A percentile compares a stretch with the other conserved stretches of the same genome.
Evolutionary conservation across 805 yeast species (phyloP).

Genomic region (Ascoidea tarda): DNA sequence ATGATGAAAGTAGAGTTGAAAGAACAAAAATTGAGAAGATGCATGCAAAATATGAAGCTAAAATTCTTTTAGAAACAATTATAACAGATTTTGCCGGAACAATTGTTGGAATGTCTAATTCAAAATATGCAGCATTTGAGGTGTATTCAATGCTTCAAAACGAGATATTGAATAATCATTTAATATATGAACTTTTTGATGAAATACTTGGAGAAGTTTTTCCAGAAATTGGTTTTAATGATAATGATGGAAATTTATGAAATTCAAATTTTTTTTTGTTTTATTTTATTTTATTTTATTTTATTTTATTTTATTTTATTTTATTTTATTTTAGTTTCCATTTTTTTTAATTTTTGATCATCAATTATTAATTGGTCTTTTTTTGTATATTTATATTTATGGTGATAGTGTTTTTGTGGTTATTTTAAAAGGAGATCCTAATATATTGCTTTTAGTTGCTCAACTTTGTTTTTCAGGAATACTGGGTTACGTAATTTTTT

Average conservation of each 20-base stretch:
- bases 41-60: slow-evolving; percentile 44
- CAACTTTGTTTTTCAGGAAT: too few relatives aligned
- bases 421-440: too few relatives aligned
- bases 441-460: too few relatives aligned
- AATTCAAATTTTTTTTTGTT: too few relatives aligned
- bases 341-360: too few relatives aligned
- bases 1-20: slow-evolving; percentile 17
- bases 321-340: too few relatives aligned
- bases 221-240: slow-evolving; percentile 2
- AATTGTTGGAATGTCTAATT: slow-evolving; percentile 56
- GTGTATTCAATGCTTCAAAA: slow-evolving; percentile 63
- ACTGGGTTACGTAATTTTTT: too few relatives aligned
- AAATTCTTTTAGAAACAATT: slow-evolving; percentile 36
- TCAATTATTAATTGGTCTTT: too few relatives aligned
- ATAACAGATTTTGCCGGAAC: slow-evolving; percentile 53
- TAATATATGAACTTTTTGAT: slow-evolving; percentile 47
- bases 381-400: too few relatives aligned
- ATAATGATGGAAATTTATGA: neutral
- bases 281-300: too few relatives aligned
- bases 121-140: slow-evolving; percentile 45
- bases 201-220: slow-evolving; percentile 29
- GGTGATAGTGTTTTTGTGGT: too few relatives aligned
- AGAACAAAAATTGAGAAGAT: slow-evolving; percentile 37
- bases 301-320: too few relatives aligned
- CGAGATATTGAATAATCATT: slow-evolving; percentile 50